A percentile compares a stretch with the other conserved stretches of the same genome.
phyloP scores from a whole-genome alignment of 2,329 filamentous ascomycete species.

The Macrophomina pseudophaseolina region DNA sequence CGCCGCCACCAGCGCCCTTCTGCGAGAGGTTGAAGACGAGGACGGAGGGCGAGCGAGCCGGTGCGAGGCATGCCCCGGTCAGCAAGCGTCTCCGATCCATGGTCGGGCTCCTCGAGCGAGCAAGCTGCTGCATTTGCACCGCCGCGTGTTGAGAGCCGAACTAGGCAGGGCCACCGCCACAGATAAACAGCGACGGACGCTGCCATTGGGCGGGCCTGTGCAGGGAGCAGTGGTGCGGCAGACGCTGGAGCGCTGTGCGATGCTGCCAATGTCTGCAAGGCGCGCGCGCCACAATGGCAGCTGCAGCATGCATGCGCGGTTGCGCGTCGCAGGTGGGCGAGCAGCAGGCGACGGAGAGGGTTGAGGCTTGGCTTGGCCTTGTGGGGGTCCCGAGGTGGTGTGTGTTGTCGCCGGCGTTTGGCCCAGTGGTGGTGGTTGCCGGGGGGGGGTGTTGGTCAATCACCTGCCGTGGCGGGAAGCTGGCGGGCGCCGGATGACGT shows the following conservation, averaged over 20 bases:
- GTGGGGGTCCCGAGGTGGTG: too few species aligned
- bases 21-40: too few species aligned
- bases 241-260: neutral
- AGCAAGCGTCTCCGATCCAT: neutral
- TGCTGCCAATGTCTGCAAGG: too few species aligned
- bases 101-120: too few species aligned
- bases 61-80: too few species aligned
- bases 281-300: neutral
- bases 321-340: neutral
- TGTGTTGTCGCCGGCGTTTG: neutral
- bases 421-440: neutral
- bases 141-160: too few species aligned
- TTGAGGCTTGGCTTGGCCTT: neutral
- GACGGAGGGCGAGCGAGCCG: too few species aligned
- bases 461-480: neutral
- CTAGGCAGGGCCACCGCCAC: conserved; percentile 7
- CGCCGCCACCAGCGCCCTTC: too few species aligned
- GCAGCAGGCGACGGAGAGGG: neutral
- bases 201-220: neutral
- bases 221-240: neutral
- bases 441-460: neutral
- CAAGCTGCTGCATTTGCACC: neutral
- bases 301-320: neutral
- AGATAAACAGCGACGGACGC: conserved; percentile 4
- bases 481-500: conserved; percentile 9